Conservation (phyloP, 257 asterid genomes). For the Solanum lycopersicoides region DNA sequence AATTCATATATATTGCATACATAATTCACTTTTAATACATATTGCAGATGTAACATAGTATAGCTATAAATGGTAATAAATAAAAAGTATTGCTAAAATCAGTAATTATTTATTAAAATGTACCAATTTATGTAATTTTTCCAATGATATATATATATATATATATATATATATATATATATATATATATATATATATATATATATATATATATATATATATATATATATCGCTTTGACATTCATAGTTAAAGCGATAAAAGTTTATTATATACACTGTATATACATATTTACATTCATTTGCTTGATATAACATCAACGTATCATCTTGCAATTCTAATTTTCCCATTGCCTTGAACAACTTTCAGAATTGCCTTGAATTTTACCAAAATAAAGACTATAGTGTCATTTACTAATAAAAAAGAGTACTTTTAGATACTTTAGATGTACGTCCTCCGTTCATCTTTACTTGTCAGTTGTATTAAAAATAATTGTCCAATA, state of each 20-base stretch:
- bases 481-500: too few species aligned
- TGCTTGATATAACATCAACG: background rate
- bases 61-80: too few species aligned
- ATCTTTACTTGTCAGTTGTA: background rate
- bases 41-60: too few species aligned
- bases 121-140: too few species aligned
- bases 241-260: background rate
- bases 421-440: background rate
- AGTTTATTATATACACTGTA: background rate
- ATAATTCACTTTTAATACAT: too few species aligned
- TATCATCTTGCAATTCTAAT: background rate
- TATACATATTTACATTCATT: background rate
- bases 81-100: too few species aligned
- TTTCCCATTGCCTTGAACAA: background rate
- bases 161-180: too few species aligned
- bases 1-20: too few species aligned
- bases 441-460: fast-evolving
- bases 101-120: too few species aligned
- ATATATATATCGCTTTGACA: background rate
- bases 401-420: background rate
- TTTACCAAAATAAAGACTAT: background rate
- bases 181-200: too few species aligned
- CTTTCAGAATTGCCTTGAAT: background rate
- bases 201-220: too few species aligned
- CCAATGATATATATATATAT: too few species aligned